Evolutionary conservation across 2,329 filamentous ascomycete species (phyloP), one percentile per base, ranked within the genome.

Genomic region (Coleophoma crateriformis): DNA sequence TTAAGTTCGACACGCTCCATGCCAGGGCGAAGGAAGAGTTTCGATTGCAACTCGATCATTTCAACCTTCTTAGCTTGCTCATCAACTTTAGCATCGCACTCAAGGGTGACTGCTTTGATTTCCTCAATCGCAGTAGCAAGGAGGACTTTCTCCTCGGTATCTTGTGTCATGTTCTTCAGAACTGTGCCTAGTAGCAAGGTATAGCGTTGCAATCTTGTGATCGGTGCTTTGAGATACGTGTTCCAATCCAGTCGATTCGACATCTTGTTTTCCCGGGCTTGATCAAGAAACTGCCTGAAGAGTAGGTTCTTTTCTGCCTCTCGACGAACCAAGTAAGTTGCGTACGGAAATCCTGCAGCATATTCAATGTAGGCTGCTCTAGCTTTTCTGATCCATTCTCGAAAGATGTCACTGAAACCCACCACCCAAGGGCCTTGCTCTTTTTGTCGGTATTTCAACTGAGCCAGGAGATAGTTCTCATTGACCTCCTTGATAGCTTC

Each of bases 301-400:
- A 92, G 74, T 33, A 94, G 74, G 59, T 99, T 99, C 49, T 85
- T 81, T 43, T 91, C 85, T 1, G 85, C 77, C 68, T 99, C 94
- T 63, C 87, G 87, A 47, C 90, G 85, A 15, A 99, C 82, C 47
- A 91, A 74, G 64, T 88, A 91, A 35, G 84, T 85, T 1, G 94
- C 92, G 51, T 85, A 83, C 0, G 92, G 92, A 59, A 94, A 97
- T 0, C 84, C 84, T 1, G 87, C 85, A 37, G 92, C 92, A 67
- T 97, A 99, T 51, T 95, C 90, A 53, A 96, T 84, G 65, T 97
- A 99, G 11, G 89, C 86, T 2, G 79, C 74, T 67, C 86, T 90
- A 33, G 94, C 94, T 68, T 96, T 97, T 55, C 94, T 82, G 54
- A 97, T 96, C 94, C 94, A 99, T 70, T 99, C 94, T 51, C 94